Evolutionary conservation across 2,329 filamentous ascomycete genomes (phyloP).

Genomic region (Calycina herbarum): DNA sequence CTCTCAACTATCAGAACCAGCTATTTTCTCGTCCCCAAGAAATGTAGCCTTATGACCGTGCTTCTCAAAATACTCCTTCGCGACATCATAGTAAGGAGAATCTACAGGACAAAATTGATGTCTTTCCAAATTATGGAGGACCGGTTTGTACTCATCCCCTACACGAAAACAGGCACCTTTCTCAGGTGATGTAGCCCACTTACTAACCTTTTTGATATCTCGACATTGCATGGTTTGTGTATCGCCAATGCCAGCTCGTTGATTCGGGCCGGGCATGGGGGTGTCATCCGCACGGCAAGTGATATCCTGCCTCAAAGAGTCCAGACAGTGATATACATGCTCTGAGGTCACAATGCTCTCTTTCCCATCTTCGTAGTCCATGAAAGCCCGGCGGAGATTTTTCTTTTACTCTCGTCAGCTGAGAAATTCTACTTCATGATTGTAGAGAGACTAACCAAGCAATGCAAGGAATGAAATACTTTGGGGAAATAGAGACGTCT

Average conservation of each 20-base stretch:
- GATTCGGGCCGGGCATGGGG: background rate
- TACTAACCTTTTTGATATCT: background rate
- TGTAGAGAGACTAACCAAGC: too few species aligned
- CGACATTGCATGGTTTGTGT: background rate
- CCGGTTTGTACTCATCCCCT: background rate
- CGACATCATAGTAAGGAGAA: conserved; percentile 4
- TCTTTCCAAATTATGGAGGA: background rate
- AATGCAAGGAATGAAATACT: too few species aligned
- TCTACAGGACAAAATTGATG: conserved; percentile 1
- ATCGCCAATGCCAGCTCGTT: background rate
- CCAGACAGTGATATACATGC: background rate
- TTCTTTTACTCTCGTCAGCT: background rate
- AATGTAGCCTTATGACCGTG: background rate
- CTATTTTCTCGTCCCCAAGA: background rate
- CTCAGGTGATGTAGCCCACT: background rate
- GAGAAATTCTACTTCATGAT: background rate
- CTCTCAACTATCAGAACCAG: background rate
- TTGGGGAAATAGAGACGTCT: background rate
- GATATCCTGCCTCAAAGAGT: conserved; percentile 1
- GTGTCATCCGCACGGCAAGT: background rate
- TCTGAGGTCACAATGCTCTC: background rate
- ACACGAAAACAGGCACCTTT: background rate
- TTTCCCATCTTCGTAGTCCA: background rate
- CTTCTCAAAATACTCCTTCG: conserved; percentile 7
- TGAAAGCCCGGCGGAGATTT: background rate